Percentiles rank a stretch among this genome's conserved stretches.
phyloP scores from a whole-genome alignment of 345 rosid genomes.

The Orychophragmus violaceus region DNA sequence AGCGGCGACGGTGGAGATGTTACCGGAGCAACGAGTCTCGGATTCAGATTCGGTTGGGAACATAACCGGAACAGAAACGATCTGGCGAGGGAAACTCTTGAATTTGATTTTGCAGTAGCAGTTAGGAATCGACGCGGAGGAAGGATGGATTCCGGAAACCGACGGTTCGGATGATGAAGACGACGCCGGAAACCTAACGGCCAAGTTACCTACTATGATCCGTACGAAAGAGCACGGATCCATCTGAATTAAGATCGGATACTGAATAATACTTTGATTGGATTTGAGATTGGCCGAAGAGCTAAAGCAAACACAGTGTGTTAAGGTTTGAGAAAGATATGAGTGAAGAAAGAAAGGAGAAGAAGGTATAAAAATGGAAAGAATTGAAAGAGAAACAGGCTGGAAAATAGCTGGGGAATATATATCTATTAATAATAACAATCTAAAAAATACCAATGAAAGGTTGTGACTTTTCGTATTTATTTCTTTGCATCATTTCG shows the following conservation, averaged over 20 bases:
- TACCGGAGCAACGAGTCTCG: constrained; percentile 24
- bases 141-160: constrained; percentile 22
- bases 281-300: constrained; percentile 32
- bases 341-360: constrained; percentile 12
- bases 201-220: constrained; percentile 70
- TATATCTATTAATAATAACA: not conserved
- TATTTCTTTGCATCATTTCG: too few species aligned
- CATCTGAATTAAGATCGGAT: constrained; percentile 34
- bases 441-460: too few species aligned
- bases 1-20: constrained; percentile 49
- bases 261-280: constrained; percentile 10
- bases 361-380: constrained; percentile 30
- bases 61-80: constrained; percentile 34
- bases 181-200: constrained; percentile 45
- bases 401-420: constrained; percentile 57
- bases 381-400: constrained; percentile 40
- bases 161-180: constrained; percentile 33
- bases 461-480: too few species aligned
- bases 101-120: constrained; percentile 66
- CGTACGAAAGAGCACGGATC: constrained; percentile 96
- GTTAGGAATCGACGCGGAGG: constrained; percentile 12
- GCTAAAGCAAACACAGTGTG: not conserved
- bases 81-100: constrained; percentile 43
- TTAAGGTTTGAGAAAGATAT: constrained; percentile 21
- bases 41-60: constrained; percentile 27